Evolutionary conservation across 2,329 filamentous ascomycete genomes (phyloP), one percentile per base, ranked within the genome.

Genomic region (Chaetomium sp.): DNA sequence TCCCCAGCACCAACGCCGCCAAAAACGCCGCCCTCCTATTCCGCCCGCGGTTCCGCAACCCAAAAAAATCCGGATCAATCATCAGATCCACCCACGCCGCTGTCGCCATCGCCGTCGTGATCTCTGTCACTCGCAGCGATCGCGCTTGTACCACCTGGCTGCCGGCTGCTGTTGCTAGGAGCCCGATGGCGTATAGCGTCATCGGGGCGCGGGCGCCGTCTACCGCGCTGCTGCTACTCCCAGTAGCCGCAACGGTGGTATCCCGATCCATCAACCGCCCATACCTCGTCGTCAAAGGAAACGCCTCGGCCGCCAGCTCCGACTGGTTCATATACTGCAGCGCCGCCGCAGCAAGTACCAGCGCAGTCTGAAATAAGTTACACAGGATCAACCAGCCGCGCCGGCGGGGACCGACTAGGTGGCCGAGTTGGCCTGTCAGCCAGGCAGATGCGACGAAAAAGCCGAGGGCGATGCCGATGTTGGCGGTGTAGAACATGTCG

Each of bases 31-130:
- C 66, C 2, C 80, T 69, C 5, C 80, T 69, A 38, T 77, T 80
- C 12, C 80, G 68, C 2, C 75, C 70, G 12, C 76, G 69, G 62
- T 84, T 84, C 11, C 70, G 62, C 7, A 67, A 7, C 4, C 65
- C 67, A 14, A 81, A 73, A 49, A 85, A 67, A 5, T 70, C 70
- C 35, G 72, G 72, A 64, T 85, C 82, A 53, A 83, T 79, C 51
- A 82, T 66, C 53, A 84, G 64, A 62, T 85, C 81, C 1, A 85
- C 72, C 75, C 79, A 85, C 1, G 82, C 81, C 0, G 82, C 80
- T 5, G 82, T 85, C 0, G 80, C 81, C 80, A 85, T 85, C 33
- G 82, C 81, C 0, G 82, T 85, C 56, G 75, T 82, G 62, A 85
- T 84, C 66, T 86, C 82, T 0, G 79, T 79, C 69, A 84, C 77